phyloP scores from a whole-genome alignment of 495 filamentous ascomycete species.

The Hypoxylon rickii region DNA sequence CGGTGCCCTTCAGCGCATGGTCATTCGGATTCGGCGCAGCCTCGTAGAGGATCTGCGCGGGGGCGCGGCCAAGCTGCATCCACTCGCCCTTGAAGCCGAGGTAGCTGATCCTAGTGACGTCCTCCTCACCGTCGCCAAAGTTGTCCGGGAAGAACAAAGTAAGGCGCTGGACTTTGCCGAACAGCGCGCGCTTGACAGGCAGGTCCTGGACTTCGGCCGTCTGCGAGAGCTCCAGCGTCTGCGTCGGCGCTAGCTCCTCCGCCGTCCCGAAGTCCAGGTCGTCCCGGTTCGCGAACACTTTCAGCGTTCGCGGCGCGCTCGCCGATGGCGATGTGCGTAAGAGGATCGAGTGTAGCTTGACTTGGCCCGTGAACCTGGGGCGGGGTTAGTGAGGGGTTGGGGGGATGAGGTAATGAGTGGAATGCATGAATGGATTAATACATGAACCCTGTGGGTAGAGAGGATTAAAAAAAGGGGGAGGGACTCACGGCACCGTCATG shows the following conservation, averaged over 20 bases:
- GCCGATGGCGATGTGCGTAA: constrained; percentile 72
- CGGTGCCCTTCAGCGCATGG: constrained; percentile 62
- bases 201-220: constrained; percentile 84
- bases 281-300: constrained; percentile 82
- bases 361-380: constrained; percentile 87
- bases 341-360: constrained; percentile 88
- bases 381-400: constrained; percentile 8
- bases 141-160: constrained; percentile 85
- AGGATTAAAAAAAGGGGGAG: constrained; percentile 1
- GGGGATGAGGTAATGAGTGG: neutral
- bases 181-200: constrained; percentile 81
- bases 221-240: constrained; percentile 77
- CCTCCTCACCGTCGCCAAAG: constrained; percentile 68
- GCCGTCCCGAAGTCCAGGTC: constrained; percentile 83
- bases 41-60: constrained; percentile 87
- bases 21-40: constrained; percentile 89
- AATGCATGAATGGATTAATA: constrained; percentile 10
- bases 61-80: constrained; percentile 81
- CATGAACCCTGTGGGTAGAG: neutral
- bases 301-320: constrained; percentile 79
- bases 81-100: constrained; percentile 93
- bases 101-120: constrained; percentile 78
- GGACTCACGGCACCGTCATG: constrained; percentile 83
- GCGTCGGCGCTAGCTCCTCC: constrained; percentile 69
- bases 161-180: constrained; percentile 76